Evolutionary conservation across 495 filamentous ascomycete genomes (phyloP), one percentile per base, ranked within the genome.

Genomic region (Ascodesmis nigricans): DNA sequence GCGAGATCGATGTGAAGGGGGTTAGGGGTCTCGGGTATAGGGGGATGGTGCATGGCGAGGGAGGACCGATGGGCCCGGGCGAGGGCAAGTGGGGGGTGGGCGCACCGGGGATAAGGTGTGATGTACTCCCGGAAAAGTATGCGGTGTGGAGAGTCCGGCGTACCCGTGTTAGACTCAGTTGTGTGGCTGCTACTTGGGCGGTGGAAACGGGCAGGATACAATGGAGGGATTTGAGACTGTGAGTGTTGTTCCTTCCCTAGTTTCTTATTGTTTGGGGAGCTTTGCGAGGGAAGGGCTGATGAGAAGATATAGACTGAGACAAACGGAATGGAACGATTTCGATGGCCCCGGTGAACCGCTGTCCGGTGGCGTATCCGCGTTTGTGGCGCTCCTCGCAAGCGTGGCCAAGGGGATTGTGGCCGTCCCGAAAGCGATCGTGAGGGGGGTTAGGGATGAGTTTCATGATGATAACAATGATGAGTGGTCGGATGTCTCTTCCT

Each of bases 301-400:
- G 3, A 3, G 0, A 13, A 13, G 17, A 30, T 16, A 28, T n/a
- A 47, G 45, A n/a, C 43, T 74, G 2, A 57, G 76, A 20, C 73
- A 78, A 39, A 62, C 62, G 21, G 73, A 78, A 41, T 81, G 74
- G 74, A 78, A 78, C 39, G 75, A 79, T 44, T 80, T 78, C 40
- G 72, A 75, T 35, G 75, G 75, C 0, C 74, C 75, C 0, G 75
- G 74, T 0, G 75, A 80, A 46, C 76, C 75, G 1, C 42, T 81
- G 20, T 75, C 73, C 2, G 75, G 76, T 3, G 54, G 58, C 1
- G 63, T 66, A 5, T 61, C 62, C 0, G 71, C 70, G 3, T 36
- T 78, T 2, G 49, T 66, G 16, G 54, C 59, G 4, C 62, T 63
- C 3, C 45, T 72, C 0, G 61, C 61, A 0, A 61, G 63, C 22